Percentiles rank a stretch among this genome's conserved stretches.
Conservation (phyloP, 805 yeast species). For the Tetrapisispora iriomotensis region DNA sequence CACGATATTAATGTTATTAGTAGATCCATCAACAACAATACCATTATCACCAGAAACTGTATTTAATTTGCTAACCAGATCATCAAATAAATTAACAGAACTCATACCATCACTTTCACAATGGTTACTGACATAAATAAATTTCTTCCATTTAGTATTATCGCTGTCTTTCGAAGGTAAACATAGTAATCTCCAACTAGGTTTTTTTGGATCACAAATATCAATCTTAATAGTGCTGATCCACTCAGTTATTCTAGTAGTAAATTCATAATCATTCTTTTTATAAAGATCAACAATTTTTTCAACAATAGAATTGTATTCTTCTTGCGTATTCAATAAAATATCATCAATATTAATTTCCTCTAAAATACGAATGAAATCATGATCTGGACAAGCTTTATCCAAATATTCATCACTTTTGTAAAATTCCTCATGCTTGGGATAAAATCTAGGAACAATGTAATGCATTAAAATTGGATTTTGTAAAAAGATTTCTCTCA, state of each 20-base stretch:
- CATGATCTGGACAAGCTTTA: slow-evolving; percentile 15
- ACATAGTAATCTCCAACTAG: slow-evolving; percentile 20
- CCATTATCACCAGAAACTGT: neutral
- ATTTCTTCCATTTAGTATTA: slow-evolving; percentile 1
- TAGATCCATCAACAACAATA: neutral
- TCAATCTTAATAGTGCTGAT: slow-evolving; percentile 12
- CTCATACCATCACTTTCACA: slow-evolving; percentile 19
- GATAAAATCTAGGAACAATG: slow-evolving; percentile 13
- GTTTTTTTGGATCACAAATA: slow-evolving; percentile 10
- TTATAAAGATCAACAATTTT: slow-evolving; percentile 8
- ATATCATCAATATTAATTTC: slow-evolving; percentile 13
- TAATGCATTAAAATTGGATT: slow-evolving; percentile 16
- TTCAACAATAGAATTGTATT: slow-evolving; percentile 7
- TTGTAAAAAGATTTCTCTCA: slow-evolving; percentile 13
- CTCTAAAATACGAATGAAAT: slow-evolving; percentile 15
- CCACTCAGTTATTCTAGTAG: slow-evolving; percentile 8
- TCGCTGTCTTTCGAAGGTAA: slow-evolving; percentile 6
- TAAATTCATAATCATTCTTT: slow-evolving; percentile 8
- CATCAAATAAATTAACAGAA: slow-evolving; percentile 16
- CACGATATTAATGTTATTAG: neutral
- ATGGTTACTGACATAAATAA: slow-evolving; percentile 20
- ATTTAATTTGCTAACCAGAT: slow-evolving; percentile 9
- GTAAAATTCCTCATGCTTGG: slow-evolving; percentile 12
- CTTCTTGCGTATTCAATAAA: slow-evolving; percentile 17
- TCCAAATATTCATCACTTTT: slow-evolving; percentile 14